A percentile compares a stretch with the other conserved stretches of the same genome.
Evolutionary conservation across 305 asterid species (phyloP).

Genomic region (Salvia sclarea): DNA sequence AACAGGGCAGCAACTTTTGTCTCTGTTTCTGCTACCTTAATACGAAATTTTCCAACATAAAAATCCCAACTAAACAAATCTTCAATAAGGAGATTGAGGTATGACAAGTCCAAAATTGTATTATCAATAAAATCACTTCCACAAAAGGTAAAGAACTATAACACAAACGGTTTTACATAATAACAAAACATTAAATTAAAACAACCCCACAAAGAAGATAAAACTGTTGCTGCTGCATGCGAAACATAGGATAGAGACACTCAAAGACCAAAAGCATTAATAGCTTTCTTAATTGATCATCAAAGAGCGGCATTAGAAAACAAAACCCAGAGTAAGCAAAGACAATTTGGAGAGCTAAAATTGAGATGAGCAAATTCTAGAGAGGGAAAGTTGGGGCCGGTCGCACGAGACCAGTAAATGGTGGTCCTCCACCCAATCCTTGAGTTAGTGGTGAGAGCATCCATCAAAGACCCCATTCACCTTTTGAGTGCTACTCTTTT

Average conservation of each 20-base stretch:
- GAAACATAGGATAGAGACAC: slow-evolving; percentile 18
- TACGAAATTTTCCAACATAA: too few species aligned
- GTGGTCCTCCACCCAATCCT: slow-evolving; percentile 62
- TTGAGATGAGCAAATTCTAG: slow-evolving; percentile 19
- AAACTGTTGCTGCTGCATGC: slow-evolving; percentile 13
- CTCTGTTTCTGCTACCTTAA: too few species aligned
- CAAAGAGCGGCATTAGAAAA: slow-evolving; percentile 9
- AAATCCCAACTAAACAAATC: too few species aligned
- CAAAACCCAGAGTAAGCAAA: slow-evolving; percentile 13
- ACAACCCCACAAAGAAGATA: slow-evolving; percentile 16
- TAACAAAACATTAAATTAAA: neutral
- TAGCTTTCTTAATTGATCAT: neutral
- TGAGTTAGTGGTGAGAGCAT: slow-evolving; percentile 45
- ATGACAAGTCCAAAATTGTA: neutral
- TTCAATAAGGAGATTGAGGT: neutral
- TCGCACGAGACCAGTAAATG: slow-evolving; percentile 39
- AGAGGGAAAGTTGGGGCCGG: slow-evolving; percentile 34
- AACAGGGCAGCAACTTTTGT: too few species aligned
- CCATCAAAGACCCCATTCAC: slow-evolving; percentile 42
- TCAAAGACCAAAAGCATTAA: slow-evolving; percentile 7
- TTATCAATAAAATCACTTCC: neutral
- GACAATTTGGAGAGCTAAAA: slow-evolving; percentile 31
- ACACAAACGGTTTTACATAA: neutral
- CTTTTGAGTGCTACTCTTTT: slow-evolving; percentile 21
- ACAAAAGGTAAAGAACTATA: too few species aligned